Evolutionary conservation across 345 rosid species (phyloP), one percentile per base, ranked within the genome.

Genomic region (Erucastrum elatum): DNA sequence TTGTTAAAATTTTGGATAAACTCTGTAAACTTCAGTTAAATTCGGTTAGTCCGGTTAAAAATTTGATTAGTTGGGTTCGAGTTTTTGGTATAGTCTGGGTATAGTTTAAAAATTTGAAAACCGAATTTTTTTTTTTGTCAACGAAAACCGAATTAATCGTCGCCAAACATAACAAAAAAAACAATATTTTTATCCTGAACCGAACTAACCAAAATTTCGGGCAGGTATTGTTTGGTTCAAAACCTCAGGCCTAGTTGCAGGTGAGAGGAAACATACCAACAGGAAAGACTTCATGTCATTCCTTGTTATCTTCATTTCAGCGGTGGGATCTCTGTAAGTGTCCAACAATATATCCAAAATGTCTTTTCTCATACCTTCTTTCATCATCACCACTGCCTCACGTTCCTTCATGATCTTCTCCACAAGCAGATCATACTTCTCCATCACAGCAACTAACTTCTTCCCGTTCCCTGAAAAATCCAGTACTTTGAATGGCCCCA

Each of bases 261-360:
- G 87, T 72, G 76, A 75, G 30, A 85, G 89, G 71, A 71, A 60
- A 73, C 87, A 75, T 80, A 88, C 95, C 60, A 89, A 80, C 15
- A 88, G 39, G 83, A 89, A 91, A 64, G 90, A 86, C 65, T 91
- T 91, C 81, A 90, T 87, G 21, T 90, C 88, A 0, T 83, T 78
- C 73, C 75, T 86, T 8, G 97, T 83, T 4, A 89, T 51, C 84
- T 80, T 86, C 30, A 88, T 34, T 74, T 89, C 90, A 46, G 90
- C 86, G 10, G 68, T 68, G 2, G 86, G 84, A 61, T 90, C 88
- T 33, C 34, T 82, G 44, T 77, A 76, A 0, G 71, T 82, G 37
- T 87, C 81, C 75, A 81, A 53, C 77, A 76, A 30, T 67, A 71
- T 76, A 70, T 81, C 77, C 77, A 76, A 77, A 53, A 77, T 77